Base-by-base conservation (phyloP, 345 rosid species). In the Theobroma cacao region DNA sequence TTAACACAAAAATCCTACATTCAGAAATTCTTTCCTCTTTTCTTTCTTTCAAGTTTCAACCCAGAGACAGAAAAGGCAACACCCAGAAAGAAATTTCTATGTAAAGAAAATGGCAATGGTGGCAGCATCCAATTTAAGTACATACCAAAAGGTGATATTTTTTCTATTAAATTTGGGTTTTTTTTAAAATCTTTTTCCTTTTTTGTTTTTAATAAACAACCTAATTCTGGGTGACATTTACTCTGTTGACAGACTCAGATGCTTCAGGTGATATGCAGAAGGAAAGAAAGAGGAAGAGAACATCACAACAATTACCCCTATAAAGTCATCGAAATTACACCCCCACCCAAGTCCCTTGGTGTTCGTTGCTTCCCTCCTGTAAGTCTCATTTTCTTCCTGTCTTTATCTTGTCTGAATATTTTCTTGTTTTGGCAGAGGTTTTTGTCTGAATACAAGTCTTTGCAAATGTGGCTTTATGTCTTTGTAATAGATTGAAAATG, bases 321-420 rank as follows among this genome's bases (percentile, higher is more conserved):
- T 31, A 93, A 92, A 89, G 99, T 92, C 59, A 76, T 93, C 75
- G 99, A 96, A 80, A 90, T 93, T 13, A 93, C 99, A 13, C 98
- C 99, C 77, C 98, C 97, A 2, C 99, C 99, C 76, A 96, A 87
- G 85, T 84, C 79, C 82, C 97, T 96, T 22, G 98, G 98, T 82
- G 84, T 89, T 84, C 97, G 99, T 61, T 91, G 94, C 84, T 88
- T 93, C 75, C 90, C 99, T 75, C 79, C 87, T 5, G 99, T 91
- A 74, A 79, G 93, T 87, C n/a, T 47, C 50, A 17, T 5, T 75
- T 72, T 14, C 26, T 24, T 2, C 9, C 34, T 75, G 60, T 20
- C 69, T 12, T 6, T 28, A 58, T 78, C 34, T 45, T 72, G 48
- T 33, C 63, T 72, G 62, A 33, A 20, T 4, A 30, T 61, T 43